phyloP scores from a whole-genome alignment of 129 eudicot species.

The Cynara cardunculus region DNA sequence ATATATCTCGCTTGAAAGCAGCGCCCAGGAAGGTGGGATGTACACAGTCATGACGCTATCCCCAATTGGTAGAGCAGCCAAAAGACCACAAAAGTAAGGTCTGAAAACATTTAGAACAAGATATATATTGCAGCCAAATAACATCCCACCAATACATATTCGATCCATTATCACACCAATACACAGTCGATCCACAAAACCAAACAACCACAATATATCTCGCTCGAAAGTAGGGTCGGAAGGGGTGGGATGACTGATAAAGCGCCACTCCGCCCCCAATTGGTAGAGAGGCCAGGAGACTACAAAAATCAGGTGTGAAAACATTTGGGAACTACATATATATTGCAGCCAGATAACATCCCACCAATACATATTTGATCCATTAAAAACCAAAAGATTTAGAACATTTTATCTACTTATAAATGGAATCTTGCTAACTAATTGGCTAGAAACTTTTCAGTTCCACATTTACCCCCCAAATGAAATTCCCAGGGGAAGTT shows the following conservation, averaged over 20 bases:
- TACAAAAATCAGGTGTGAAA: background rate
- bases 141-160: conserved; percentile 29
- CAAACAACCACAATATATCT: background rate
- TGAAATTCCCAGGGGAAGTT: conserved; percentile 14
- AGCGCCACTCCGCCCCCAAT: no score
- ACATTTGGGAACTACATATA: conserved; percentile 4
- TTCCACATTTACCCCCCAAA: conserved; percentile 32
- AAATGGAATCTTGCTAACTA: conserved; percentile 36
- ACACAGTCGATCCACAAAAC: conserved; percentile 22
- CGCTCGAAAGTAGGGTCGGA: no score
- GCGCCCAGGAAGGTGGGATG: no score
- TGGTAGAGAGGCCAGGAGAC: background rate
- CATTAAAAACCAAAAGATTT: conserved; percentile 16
- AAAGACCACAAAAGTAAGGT: background rate
- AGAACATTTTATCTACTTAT: conserved; percentile 33
- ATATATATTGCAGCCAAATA: conserved; percentile 16
- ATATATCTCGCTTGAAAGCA: no score
- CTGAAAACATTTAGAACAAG: background rate
- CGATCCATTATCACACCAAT: conserved; percentile 28
- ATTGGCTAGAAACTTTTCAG: conserved; percentile 34
- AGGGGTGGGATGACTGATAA: no score
- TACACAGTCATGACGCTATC: no score
- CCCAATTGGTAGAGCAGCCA: no score
- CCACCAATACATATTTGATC: conserved; percentile 28
- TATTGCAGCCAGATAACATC: conserved; percentile 19